Base-by-base conservation (phyloP, 202 grass and related monocot species). In the Zoysia matrella region DNA sequence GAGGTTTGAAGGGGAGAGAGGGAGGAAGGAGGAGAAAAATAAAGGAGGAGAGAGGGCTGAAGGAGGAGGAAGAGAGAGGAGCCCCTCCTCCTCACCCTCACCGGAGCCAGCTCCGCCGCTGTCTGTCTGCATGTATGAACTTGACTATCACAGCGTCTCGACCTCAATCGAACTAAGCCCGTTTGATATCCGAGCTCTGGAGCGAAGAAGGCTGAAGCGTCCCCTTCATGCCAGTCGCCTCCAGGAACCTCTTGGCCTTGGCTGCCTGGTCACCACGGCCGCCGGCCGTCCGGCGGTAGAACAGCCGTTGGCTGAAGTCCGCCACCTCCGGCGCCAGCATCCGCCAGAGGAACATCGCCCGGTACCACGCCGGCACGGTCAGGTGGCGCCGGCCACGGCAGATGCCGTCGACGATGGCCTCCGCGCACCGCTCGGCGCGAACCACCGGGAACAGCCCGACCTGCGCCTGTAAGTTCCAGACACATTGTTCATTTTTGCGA, bases 351-450 rank as follows among this genome's bases (percentile, higher is more conserved):
- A 86, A 84, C 60, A 93, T 0, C 72, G 76, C 88, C 53, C 80
- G 70, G 82, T 80, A 91, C 91, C 89, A 91, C 57, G 40, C 3
- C 3, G 91, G 94, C 79, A 87, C 84, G 0, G 85, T 93, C 60
- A 93, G 83, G 46, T 72, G 79, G 57, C 84, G 87, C 22, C 89
- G 81, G 5, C 86, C 76, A 2, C 86, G 75, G 66, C 79, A 82
- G 16, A 89, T 16, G 5, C 61, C 84, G 55, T 87, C 85, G n/a
- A 93, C 84, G 69, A 75, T 80, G 15, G 64, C 75, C 80, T 79
- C 80, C 0, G 88, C 83, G 12, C 80, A 86, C 42, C 60, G 61
- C 48, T 70, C 48, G 0, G 61, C 47, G 1, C 55, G 83, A 22
- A 73, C 68, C 60, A 79, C 88, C 10, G 78, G 87, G 3, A 90